Conservation (phyloP, 1,284 basidiomycete species). For the Sporisorium iseilematis-ciliati region DNA sequence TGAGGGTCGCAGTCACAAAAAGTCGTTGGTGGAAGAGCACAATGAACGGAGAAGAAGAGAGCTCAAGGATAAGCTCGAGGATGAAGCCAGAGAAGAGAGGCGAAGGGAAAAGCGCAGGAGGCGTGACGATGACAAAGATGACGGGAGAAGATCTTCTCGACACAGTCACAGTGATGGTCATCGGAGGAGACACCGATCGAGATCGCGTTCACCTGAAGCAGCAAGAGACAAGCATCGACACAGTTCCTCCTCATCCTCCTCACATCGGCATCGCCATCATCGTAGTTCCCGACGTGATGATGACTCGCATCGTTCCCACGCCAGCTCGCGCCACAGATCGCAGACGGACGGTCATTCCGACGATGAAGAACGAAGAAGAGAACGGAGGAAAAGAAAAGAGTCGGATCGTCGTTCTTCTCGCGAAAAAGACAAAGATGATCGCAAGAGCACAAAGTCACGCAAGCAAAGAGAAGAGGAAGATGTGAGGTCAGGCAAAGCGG, state of each 20-base stretch:
- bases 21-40: slow-evolving; percentile 38
- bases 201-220: slow-evolving; percentile 24
- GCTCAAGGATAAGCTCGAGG: slow-evolving; percentile 20
- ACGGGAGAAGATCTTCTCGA: slow-evolving; percentile 4
- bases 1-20: slow-evolving; percentile 13
- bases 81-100: slow-evolving; percentile 21
- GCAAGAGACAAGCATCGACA: slow-evolving; percentile 7
- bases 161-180: slow-evolving; percentile 15
- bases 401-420: slow-evolving; percentile 17
- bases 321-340: slow-evolving; percentile 11
- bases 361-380: slow-evolving; percentile 15
- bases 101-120: slow-evolving; percentile 22
- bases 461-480: slow-evolving; percentile 48
- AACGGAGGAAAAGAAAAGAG: slow-evolving; percentile 11
- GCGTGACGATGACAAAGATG: slow-evolving; percentile 10
- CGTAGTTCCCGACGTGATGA: slow-evolving; percentile 23
- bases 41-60: slow-evolving; percentile 30
- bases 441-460: slow-evolving; percentile 25
- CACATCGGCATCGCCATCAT: slow-evolving; percentile 11
- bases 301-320: slow-evolving; percentile 20
- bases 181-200: slow-evolving; percentile 9
- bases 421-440: slow-evolving; percentile 18
- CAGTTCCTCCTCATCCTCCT: slow-evolving; percentile 3
- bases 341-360: slow-evolving; percentile 22
- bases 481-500: slow-evolving; percentile 31